phyloP scores from a whole-genome alignment of 2,329 filamentous ascomycete species.

The Fulvia fulva region DNA sequence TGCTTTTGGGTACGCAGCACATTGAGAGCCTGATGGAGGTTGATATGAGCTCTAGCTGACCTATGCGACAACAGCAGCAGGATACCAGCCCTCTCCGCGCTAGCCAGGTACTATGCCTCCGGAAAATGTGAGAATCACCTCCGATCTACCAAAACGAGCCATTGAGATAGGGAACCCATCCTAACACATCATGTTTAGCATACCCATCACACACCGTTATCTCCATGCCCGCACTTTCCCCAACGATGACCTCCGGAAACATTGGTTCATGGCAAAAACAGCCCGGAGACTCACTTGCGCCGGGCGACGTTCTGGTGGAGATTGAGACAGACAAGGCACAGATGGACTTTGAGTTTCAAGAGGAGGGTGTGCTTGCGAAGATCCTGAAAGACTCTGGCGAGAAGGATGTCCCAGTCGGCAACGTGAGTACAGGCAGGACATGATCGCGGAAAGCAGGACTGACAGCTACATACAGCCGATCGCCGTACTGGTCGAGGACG shows the following conservation, averaged over 20 bases:
- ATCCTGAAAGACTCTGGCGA: conserved; percentile 86
- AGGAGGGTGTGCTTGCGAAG: conserved; percentile 93
- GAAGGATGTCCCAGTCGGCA: conserved; percentile 92
- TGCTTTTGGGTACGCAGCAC: conserved; percentile 33
- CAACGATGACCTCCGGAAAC: conserved; percentile 95
- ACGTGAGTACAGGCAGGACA: conserved; percentile 61
- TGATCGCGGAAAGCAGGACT: conserved; percentile 10
- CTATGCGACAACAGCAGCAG: conserved; percentile 33
- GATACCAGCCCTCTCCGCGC: conserved; percentile 54
- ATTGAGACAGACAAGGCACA: conserved; percentile 99
- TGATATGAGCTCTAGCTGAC: background rate
- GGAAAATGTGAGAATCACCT: conserved; percentile 52
- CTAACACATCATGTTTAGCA: conserved; percentile 55
- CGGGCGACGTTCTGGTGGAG: conserved; percentile 76
- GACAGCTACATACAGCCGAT: conserved; percentile 65
- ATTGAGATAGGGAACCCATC: conserved; percentile 16
- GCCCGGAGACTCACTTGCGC: conserved; percentile 76
- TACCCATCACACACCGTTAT: conserved; percentile 93
- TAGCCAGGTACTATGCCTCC: conserved; percentile 65
- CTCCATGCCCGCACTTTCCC: conserved; percentile 96
- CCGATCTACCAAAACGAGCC: conserved; percentile 4
- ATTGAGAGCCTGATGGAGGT: background rate
- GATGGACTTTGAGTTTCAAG: conserved; percentile 99
- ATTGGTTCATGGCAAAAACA: conserved; percentile 99
- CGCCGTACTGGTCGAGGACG: conserved; percentile 90